Base-by-base conservation (phyloP, 495 filamentous ascomycete genomes). In the Aspergillus ostianus region DNA sequence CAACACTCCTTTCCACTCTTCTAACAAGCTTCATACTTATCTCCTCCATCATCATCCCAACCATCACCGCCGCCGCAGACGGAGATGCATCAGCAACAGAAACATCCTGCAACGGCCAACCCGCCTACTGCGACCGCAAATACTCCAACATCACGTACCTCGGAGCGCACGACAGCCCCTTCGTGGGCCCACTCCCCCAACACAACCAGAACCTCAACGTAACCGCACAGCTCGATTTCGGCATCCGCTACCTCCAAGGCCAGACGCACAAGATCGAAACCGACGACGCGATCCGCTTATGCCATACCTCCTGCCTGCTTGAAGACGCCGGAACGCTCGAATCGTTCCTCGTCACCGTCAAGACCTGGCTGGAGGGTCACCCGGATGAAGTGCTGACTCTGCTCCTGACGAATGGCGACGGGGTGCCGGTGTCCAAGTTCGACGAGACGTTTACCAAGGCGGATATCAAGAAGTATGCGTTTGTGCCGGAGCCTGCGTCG, bases 311-410 rank as follows among this genome's bases (percentile, higher is more conserved):
- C 21, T 91, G 88, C 69, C 47, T 70, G 3, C 76, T 90, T 12
- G 78, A 88, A 46, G 87, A 91, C 65, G 89, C 81, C 12, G 89
- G 89, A 2, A 65, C 77, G 1, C 74, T 92, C 6, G 58, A 76
- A 26, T 60, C 66, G 12, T 91, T 82, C 73, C 74, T 92, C n/a
- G 51, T 57, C 6, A 74, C 72, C 4, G 78, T 91, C 58, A 86
- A 83, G 57, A 64, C 55, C 13, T 91, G 88, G 87, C 79, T 91
- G 60, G 86, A 88, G 62, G 60, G 62, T 45, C 77, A 91, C 60
- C 80, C 83, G 7, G 79, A 84, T 68, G 89, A 91, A 55, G 86
- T 91, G 12, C 77, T 92, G 10, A 90, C 87, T 2, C 65, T 91
- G 13, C 75, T 91, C 3, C 72, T 91, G 18, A 87, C 88, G 15